phyloP scores from a whole-genome alignment of 257 asterid genomes.

The Ophiorrhiza pumila region DNA sequence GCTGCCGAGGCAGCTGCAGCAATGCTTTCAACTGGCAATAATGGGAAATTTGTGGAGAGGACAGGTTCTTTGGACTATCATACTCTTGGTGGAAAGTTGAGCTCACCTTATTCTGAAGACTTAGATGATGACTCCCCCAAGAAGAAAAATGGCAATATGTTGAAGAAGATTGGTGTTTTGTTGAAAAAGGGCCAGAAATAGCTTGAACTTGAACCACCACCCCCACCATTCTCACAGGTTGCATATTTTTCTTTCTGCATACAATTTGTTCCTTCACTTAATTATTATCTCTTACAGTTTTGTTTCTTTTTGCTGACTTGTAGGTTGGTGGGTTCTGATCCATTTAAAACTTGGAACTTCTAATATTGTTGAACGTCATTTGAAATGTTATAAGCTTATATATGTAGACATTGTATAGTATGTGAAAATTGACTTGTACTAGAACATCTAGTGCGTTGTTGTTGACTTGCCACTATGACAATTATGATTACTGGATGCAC shows the following conservation, averaged over 20 bases:
- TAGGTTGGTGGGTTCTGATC: not conserved
- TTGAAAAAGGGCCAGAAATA: constrained; percentile 81
- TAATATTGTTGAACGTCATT: not conserved
- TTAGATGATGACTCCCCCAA: constrained; percentile 68
- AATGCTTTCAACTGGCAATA: constrained; percentile 63
- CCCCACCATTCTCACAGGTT: too few relatives aligned
- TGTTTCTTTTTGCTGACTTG: not conserved
- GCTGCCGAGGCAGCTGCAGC: constrained; percentile 94
- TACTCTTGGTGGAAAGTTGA: constrained; percentile 62
- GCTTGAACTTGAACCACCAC: too few relatives aligned
- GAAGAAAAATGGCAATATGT: constrained; percentile 77
- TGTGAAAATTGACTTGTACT: not conserved
- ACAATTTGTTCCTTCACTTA: not conserved
- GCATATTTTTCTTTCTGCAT: not conserved
- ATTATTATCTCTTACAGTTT: constrained; percentile 7
- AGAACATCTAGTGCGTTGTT: too few relatives aligned
- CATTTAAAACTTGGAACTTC: not conserved
- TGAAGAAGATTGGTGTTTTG: constrained; percentile 76
- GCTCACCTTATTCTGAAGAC: constrained; percentile 52
- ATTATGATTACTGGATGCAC: not conserved
- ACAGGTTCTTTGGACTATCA: constrained; percentile 57
- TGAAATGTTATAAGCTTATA: not conserved
- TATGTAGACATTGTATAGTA: constrained; percentile 12
- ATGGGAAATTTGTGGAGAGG: constrained; percentile 56
- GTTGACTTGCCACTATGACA: not conserved